phyloP scores from a whole-genome alignment of 1,139 yeast species.

The Geotrichum phurueaensis region DNA sequence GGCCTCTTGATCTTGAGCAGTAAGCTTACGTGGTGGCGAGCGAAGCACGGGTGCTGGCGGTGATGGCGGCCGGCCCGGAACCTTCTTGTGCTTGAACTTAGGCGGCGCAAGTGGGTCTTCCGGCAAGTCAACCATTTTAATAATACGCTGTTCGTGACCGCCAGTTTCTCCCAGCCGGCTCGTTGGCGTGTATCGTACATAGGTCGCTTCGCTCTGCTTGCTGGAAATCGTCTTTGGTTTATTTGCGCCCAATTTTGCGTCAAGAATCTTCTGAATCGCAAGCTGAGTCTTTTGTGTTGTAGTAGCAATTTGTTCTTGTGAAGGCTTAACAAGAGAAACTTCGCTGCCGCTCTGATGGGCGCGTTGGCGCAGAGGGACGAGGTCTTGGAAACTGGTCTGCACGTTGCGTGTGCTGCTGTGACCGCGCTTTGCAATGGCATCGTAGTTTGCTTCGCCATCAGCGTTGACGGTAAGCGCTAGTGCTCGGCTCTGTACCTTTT shows the following conservation, averaged over 20 bases:
- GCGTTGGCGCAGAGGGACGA: constrained; percentile 46
- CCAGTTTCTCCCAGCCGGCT: constrained; percentile 35
- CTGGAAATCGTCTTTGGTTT: constrained; percentile 29
- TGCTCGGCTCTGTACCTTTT: constrained; percentile 23
- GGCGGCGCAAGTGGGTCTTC: constrained; percentile 88
- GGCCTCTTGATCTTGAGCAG: constrained; percentile 68
- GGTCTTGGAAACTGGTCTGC: constrained; percentile 40
- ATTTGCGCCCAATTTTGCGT: constrained; percentile 34
- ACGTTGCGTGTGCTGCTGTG: constrained; percentile 32
- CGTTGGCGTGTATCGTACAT: constrained; percentile 46
- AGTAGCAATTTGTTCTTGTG: constrained; percentile 38
- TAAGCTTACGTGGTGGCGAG: constrained; percentile 49
- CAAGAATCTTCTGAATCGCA: constrained; percentile 45
- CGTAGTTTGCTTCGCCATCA: constrained; percentile 35
- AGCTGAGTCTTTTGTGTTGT: constrained; percentile 44
- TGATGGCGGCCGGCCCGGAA: constrained; percentile 62
- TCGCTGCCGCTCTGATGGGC: constrained; percentile 34
- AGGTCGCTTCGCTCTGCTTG: constrained; percentile 35
- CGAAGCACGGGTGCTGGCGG: constrained; percentile 54
- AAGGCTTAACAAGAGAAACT: constrained; percentile 37
- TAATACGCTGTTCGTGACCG: constrained; percentile 38
- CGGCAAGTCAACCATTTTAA: constrained; percentile 53
- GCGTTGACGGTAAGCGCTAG: constrained; percentile 33
- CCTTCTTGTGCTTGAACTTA: constrained; percentile 66
- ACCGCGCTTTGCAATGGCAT: constrained; percentile 36